Conservation (phyloP, 768 basidiomycete genomes). For the Udeniomyces megalosporus region DNA sequence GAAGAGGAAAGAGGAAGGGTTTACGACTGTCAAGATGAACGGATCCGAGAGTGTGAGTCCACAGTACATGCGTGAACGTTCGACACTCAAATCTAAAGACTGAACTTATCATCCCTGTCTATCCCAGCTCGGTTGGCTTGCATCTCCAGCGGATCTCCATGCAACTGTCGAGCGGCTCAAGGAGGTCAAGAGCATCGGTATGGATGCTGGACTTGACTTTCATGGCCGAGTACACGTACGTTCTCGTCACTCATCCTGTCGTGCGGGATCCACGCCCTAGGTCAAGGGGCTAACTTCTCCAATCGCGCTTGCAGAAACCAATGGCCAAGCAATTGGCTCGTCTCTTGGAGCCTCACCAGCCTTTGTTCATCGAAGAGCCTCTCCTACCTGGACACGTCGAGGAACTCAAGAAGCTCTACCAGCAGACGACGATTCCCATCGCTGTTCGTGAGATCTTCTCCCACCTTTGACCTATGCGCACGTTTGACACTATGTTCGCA, state of each 20-base stretch:
- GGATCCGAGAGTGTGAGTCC: constrained; percentile 25
- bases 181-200: constrained; percentile 38
- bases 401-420: constrained; percentile 46
- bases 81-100: neutral
- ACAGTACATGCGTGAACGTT: no score
- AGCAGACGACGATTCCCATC: constrained; percentile 43
- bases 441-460: constrained; percentile 22
- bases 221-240: constrained; percentile 47
- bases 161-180: constrained; percentile 41
- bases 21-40: constrained; percentile 60
- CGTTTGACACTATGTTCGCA: neutral
- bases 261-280: no score
- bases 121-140: constrained; percentile 40
- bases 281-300: constrained; percentile 24
- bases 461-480: neutral
- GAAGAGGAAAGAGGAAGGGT: constrained; percentile 44
- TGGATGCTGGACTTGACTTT: constrained; percentile 38
- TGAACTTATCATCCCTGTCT: neutral
- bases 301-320: neutral
- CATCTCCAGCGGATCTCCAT: constrained; percentile 41
- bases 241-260: no score
- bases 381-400: constrained; percentile 45
- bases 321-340: constrained; percentile 54
- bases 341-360: constrained; percentile 42
- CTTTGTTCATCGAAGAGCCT: constrained; percentile 52